Evolutionary conservation across 2,329 filamentous ascomycete genomes (phyloP), one percentile per base, ranked within the genome.

Genomic region (Claviceps digitariae): DNA sequence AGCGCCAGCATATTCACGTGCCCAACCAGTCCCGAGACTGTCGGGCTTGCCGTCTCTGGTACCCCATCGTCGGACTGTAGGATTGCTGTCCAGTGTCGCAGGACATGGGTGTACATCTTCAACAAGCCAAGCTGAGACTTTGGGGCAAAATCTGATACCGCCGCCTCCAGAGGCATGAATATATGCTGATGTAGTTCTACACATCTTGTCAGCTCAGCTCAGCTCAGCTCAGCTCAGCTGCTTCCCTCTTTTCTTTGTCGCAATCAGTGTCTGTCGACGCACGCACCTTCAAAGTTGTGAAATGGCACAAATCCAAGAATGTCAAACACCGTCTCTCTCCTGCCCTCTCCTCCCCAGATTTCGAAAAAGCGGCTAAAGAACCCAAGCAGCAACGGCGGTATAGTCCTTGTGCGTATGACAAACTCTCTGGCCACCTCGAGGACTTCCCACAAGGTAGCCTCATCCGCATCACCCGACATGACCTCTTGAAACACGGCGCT

Each of bases 51-150:
- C 23, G 70, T 63, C 1, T 60, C 46, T 1, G 70, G 67, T 13
- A 70, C 61, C 4, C 62, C 48, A 1, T 71, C 64, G 3, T 63
- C 62, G 0, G 75, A 69, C 21, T 71, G 66, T 46, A 82, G 65
- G 3, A 66, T 56, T 10, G 71, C 63, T 7, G 69, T 71, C 81
- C 81, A 84, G 54, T 81, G 76, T 12, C 74, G 76, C 47, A 91
- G 74, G 6, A 94, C 70, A 12, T 68, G 67, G 1, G 77, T 82
- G 66, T 91, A 93, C 57, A 89, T 82, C 1, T 66, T 66, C 2
- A 93, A 73, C 2, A 94, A 69, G 2, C 72, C 71, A 0, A 77
- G 62, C 59, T 83, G 83, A 0, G 82, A 79, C 6, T 71, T 61
- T 0, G 73, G 55, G 1, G 70, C 72, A 44, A 74, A 72, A 58